These are phyloP conservation scores for Phylloporus sp. DNA, from an alignment of 768 basidiomycete species.

Conservation along the genomic window DNA sequence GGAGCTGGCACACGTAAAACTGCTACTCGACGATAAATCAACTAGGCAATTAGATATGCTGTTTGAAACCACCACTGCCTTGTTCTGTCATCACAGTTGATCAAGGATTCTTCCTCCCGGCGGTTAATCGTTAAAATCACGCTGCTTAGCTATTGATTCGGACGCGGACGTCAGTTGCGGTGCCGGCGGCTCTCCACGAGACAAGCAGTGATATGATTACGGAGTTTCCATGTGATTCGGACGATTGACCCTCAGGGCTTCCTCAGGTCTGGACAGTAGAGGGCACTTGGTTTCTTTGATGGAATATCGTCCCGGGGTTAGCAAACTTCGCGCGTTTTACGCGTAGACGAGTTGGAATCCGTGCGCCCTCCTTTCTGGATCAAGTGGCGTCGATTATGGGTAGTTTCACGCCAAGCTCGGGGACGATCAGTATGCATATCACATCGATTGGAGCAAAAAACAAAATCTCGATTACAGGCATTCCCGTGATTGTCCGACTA, in stretches of 20 bases:
- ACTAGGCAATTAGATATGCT: no score
- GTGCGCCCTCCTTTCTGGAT: no score
- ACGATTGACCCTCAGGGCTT: background rate
- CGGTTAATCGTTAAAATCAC: slow-evolving; percentile 1
- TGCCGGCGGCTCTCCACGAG: slow-evolving; percentile 6
- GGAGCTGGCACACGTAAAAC: no score
- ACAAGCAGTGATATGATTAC: background rate
- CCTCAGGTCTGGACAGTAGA: no score
- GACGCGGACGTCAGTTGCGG: slow-evolving; percentile 2
- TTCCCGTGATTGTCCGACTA: slow-evolving; percentile 7
- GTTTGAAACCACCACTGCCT: background rate
- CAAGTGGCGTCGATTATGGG: background rate
- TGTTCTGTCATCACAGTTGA: slow-evolving; percentile 1
- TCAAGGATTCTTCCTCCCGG: background rate
- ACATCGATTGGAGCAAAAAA: background rate
- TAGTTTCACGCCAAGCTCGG: slow-evolving; percentile 1
- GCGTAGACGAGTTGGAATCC: no score
- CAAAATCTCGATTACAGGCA: background rate
- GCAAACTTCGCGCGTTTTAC: no score
- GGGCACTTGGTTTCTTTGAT: no score
- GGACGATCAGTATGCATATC: slow-evolving; percentile 12
- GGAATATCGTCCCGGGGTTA: no score
- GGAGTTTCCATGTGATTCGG: slow-evolving; percentile 6
- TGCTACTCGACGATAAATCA: no score
- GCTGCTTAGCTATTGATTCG: slow-evolving; percentile 2